Evolutionary conservation across 169 alveolate species (phyloP).

Genomic region (Cryptosporidium viatorum): DNA sequence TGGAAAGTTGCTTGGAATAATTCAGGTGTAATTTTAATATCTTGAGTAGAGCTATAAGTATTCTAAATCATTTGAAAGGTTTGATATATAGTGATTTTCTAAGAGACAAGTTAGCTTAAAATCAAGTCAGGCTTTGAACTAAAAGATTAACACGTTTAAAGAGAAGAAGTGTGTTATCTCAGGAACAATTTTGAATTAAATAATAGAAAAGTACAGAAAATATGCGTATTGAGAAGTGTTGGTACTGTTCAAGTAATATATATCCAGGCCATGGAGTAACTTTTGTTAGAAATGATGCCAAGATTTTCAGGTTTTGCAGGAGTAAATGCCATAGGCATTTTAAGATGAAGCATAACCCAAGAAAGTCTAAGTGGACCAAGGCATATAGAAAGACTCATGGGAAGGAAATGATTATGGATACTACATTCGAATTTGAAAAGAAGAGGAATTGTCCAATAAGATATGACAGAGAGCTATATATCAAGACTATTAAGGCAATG

Average conservation of each 20-base stretch:
- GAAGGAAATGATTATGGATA: conserved; percentile 96
- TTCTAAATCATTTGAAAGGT: background rate
- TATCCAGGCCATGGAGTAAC: conserved; percentile 99
- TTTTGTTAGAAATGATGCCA: conserved; percentile 98
- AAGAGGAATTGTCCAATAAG: conserved; percentile 94
- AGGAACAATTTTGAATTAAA: background rate
- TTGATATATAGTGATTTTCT: background rate
- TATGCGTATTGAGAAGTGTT: conserved; percentile 97
- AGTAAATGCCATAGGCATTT: conserved; percentile 98
- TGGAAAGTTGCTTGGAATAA: background rate
- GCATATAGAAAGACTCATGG: conserved; percentile 95
- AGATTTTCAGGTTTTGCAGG: conserved; percentile 97
- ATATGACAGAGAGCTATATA: conserved; percentile 94
- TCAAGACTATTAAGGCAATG: conserved; percentile 96
- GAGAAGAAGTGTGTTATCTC: background rate
- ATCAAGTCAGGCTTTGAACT: background rate
- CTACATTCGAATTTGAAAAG: conserved; percentile 96
- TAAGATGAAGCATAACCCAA: conserved; percentile 98
- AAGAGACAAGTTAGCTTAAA: background rate
- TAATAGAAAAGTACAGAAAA: conserved; percentile 49
- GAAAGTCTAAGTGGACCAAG: conserved; percentile 99
- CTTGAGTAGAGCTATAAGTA: background rate
- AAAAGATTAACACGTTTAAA: background rate
- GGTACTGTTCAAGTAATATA: conserved; percentile 95
- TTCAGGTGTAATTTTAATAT: background rate